Conservation (phyloP, 345 rosid genomes). For the Capsella bursapastoris region DNA sequence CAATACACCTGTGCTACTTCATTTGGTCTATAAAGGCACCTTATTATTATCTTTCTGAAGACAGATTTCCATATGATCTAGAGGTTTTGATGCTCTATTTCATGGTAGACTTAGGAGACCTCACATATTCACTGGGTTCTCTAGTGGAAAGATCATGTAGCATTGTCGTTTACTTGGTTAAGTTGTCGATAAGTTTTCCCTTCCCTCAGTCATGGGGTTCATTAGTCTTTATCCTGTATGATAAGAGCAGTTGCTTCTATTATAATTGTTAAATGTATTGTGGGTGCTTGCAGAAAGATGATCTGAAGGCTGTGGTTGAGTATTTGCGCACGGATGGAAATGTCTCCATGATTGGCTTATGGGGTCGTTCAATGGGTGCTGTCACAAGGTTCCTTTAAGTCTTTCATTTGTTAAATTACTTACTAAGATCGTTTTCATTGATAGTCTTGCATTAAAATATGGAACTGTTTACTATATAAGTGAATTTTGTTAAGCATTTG, state of each 20-base stretch:
- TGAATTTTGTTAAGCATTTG: neutral
- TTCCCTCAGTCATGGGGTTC: neutral
- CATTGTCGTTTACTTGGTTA: conserved; percentile 4
- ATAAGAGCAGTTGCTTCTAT: neutral
- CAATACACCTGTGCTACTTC: neutral
- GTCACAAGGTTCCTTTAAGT: conserved; percentile 67
- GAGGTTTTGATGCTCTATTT: conserved; percentile 14
- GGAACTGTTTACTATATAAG: neutral
- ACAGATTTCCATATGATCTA: neutral
- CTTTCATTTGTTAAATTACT: conserved; percentile 9
- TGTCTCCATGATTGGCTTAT: conserved; percentile 89
- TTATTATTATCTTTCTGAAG: conserved; percentile 10
- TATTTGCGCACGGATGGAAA: conserved; percentile 83
- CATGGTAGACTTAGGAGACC: neutral
- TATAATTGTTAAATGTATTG: neutral
- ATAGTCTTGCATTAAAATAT: conserved; percentile 20
- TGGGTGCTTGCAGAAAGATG: conserved; percentile 72
- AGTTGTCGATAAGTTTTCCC: neutral
- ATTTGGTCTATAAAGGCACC: conserved; percentile 15
- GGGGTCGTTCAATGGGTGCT: conserved; percentile 99
- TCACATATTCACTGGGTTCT: neutral
- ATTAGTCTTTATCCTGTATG: conserved; percentile 1
- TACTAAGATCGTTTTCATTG: conserved; percentile 45
- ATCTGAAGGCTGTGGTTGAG: conserved; percentile 83
- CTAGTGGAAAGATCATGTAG: conserved; percentile 13